Percentiles rank a stretch among this genome's conserved stretches.
phyloP scores from a whole-genome alignment of 2,329 filamentous ascomycete genomes.

The Cordyceps javanica region DNA sequence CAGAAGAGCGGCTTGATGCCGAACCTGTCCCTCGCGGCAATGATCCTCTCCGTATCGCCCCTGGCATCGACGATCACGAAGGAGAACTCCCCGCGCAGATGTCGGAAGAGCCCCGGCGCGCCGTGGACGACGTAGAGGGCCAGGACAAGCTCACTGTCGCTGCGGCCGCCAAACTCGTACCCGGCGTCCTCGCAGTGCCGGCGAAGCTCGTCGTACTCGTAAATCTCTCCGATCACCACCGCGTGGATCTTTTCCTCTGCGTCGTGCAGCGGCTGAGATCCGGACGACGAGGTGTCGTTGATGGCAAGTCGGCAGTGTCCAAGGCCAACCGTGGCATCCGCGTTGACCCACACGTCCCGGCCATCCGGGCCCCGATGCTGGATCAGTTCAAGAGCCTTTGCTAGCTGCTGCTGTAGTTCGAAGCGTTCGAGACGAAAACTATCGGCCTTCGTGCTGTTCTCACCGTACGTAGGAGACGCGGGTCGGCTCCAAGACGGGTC shows the following conservation, averaged over 20 bases:
- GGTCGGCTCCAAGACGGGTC: too few species aligned
- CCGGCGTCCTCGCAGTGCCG: slow-evolving; percentile 23
- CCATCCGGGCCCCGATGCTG: slow-evolving; percentile 2
- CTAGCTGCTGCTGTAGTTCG: too few species aligned
- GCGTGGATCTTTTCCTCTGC: slow-evolving; percentile 38
- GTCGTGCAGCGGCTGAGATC: slow-evolving; percentile 38
- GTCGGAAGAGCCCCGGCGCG: not conserved
- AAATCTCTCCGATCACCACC: slow-evolving; percentile 56
- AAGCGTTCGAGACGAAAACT: too few species aligned
- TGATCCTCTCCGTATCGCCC: slow-evolving; percentile 24
- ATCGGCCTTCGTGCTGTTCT: too few species aligned
- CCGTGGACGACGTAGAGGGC: slow-evolving; percentile 28
- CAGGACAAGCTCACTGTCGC: slow-evolving; percentile 47
- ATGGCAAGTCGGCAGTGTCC: slow-evolving; percentile 47
- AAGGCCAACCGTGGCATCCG: slow-evolving; percentile 22
- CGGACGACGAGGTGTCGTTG: slow-evolving; percentile 43
- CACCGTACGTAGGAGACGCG: too few species aligned
- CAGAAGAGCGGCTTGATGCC: slow-evolving; percentile 53
- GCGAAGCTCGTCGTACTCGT: slow-evolving; percentile 43
- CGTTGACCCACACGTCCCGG: not conserved
- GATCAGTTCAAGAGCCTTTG: too few species aligned
- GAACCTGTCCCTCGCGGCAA: slow-evolving; percentile 47
- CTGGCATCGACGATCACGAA: slow-evolving; percentile 35
- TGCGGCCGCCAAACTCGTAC: slow-evolving; percentile 39
- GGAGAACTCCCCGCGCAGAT: slow-evolving; percentile 9